Evolutionary conservation across 306 rosid species (phyloP), one percentile per base, ranked within the genome.

Genomic region (Sphenostylis stenocarpa): DNA sequence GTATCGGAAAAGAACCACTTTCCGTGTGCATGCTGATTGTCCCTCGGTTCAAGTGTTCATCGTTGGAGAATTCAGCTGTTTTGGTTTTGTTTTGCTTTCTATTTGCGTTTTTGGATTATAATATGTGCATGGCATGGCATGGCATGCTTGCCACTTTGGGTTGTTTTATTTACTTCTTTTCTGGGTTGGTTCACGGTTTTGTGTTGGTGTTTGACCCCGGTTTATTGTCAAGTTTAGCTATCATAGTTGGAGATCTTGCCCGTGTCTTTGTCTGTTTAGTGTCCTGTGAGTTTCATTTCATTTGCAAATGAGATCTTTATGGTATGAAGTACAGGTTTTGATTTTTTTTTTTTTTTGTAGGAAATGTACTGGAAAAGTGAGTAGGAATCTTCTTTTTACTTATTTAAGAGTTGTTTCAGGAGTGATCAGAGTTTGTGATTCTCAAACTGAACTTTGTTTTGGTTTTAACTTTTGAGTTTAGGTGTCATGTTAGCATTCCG

Each of bases 101-200:
- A 8, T 31, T 36, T 38, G 23, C 41, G 17, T 58, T 48, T 38
- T 58, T 45, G 61, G 43, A 70, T 60, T 72, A 36, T 44, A 62
- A 67, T 83, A 36, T 74, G 38, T 85, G 89, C 96, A 88, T 92
- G 96, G 88, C 97, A 86, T 77, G 90, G 89, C 96, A 88, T 92
- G 96, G 51, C 87, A 82, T 60, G 87, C 62, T 58, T 80, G 64
- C 44, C 65, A 8, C 79, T 67, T 77, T 67, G 6, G 17, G 47
- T 24, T 61, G 19, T 17, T 77, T 24, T 61, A 13, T 17, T 77
- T 75, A 48, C 48, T 62, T 49, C 28, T 67, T 49, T 62, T 45
- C 79, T 73, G 34, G 67, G 64, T 80, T 87, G 68, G 58, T 80
- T 87, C 72, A 60, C 4, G 72, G 77, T 58, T 55, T 43, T 26